These are phyloP conservation scores for Suhomyces chickasaworum DNA, from an alignment of 1,139 yeast species.

Conservation along the genomic window DNA sequence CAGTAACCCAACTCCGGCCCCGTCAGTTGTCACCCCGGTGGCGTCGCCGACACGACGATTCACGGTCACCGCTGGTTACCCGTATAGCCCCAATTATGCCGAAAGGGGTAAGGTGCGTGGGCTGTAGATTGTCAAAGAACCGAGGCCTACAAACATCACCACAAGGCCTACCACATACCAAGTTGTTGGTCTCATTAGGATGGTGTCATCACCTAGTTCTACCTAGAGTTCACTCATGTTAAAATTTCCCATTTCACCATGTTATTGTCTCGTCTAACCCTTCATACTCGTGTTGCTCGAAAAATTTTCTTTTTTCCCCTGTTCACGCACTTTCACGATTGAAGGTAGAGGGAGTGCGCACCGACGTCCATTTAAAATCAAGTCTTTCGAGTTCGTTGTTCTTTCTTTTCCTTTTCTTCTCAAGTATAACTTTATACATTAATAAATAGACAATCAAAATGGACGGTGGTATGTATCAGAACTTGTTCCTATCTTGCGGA, in stretches of 20 bases:
- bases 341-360: slow-evolving; percentile 12
- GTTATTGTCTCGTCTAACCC: slow-evolving; percentile 10
- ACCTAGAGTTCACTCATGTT: not conserved
- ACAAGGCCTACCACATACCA: not conserved
- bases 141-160: not conserved
- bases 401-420: slow-evolving; percentile 21
- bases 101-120: slow-evolving; percentile 6
- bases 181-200: not conserved
- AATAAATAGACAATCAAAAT: slow-evolving; percentile 25
- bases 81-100: slow-evolving; percentile 7
- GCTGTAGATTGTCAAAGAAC: not conserved
- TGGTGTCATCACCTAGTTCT: not conserved
- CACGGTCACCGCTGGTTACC: slow-evolving; percentile 6
- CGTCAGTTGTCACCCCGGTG: slow-evolving; percentile 2
- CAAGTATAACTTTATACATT: slow-evolving; percentile 22
- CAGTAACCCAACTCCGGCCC: not conserved
- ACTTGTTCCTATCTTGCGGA: not conserved
- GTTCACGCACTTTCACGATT: slow-evolving; percentile 3
- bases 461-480: slow-evolving; percentile 51
- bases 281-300: slow-evolving; percentile 12
- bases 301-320: slow-evolving; percentile 18
- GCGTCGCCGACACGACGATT: slow-evolving; percentile 3
- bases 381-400: slow-evolving; percentile 17
- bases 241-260: not conserved
- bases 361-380: slow-evolving; percentile 16